Conservation (phyloP, 164 flowering plant genomes). For the Taxillus chinensis region DNA sequence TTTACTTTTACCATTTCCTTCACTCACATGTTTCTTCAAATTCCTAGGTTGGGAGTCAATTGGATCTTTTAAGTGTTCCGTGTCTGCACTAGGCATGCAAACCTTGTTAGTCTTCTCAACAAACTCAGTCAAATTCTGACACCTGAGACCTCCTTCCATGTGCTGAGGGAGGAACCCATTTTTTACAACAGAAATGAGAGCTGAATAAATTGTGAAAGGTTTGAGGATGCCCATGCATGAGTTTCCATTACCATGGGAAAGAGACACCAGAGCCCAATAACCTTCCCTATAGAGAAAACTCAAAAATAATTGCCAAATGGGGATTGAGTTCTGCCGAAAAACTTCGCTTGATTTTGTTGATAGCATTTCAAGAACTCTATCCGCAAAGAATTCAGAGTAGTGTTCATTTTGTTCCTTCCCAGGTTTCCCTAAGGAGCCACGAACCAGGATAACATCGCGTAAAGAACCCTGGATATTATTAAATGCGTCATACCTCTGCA, state of each 20-base stretch:
- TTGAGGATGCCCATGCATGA: slow-evolving; percentile 45
- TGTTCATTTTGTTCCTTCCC: slow-evolving; percentile 16
- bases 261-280: slow-evolving; percentile 46
- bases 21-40: slow-evolving; percentile 5
- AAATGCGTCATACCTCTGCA: slow-evolving; percentile 23
- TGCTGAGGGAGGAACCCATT: slow-evolving; percentile 8
- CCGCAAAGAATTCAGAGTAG: slow-evolving; percentile 32
- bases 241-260: slow-evolving; percentile 33
- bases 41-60: slow-evolving; percentile 17
- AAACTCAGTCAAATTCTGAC: slow-evolving; percentile 8
- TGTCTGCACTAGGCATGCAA: slow-evolving; percentile 7
- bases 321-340: slow-evolving; percentile 20
- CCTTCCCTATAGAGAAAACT: slow-evolving; percentile 47
- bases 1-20: slow-evolving; percentile 18
- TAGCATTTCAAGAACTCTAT: slow-evolving; percentile 53
- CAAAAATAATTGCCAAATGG: slow-evolving; percentile 71
- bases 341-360: slow-evolving; percentile 26
- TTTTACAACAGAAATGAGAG: slow-evolving; percentile 41
- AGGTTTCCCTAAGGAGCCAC: slow-evolving; percentile 19
- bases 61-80: slow-evolving; percentile 8
- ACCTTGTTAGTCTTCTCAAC: slow-evolving; percentile 3
- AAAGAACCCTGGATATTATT: slow-evolving; percentile 18
- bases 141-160: slow-evolving; percentile 6
- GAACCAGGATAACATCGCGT: slow-evolving; percentile 32
- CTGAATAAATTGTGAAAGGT: slow-evolving; percentile 63